A percentile compares a stretch with the other conserved stretches of the same genome.
Conservation (phyloP, 164 flowering plant genomes). For the Liriodendron chinense region DNA sequence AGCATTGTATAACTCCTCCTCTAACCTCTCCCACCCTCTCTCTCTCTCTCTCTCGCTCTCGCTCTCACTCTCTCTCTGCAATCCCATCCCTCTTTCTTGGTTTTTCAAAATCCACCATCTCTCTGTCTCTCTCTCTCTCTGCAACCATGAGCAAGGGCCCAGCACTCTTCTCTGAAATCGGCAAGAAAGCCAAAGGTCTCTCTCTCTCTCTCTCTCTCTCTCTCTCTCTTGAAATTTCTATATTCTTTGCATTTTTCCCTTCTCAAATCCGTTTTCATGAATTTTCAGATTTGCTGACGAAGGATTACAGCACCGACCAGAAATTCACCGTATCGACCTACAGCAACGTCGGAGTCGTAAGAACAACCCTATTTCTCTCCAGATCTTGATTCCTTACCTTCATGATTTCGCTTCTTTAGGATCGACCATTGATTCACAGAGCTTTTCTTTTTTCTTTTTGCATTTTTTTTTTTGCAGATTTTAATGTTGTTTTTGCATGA, state of each 20-base stretch:
- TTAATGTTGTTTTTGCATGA: no score
- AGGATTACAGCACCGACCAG: constrained; percentile 36
- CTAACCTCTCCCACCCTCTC: neutral
- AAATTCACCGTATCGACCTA: constrained; percentile 28
- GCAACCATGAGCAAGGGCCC: constrained; percentile 34
- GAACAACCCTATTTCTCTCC: neutral
- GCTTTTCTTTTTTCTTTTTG: no score
- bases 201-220: neutral
- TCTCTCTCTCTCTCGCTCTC: neutral
- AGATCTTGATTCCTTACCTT: constrained; percentile 1
- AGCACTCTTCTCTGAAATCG: constrained; percentile 34
- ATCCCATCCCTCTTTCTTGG: neutral
- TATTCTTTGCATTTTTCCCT: neutral
- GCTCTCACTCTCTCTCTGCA: neutral
- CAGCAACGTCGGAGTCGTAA: constrained; percentile 28
- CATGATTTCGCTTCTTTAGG: neutral
- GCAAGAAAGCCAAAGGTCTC: constrained; percentile 33
- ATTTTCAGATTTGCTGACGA: constrained; percentile 31
- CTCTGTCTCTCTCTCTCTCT: neutral
- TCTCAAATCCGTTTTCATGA: neutral
- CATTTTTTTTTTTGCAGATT: no score
- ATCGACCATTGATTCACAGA: no score
- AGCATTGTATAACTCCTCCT: neutral
- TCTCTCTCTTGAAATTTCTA: neutral
- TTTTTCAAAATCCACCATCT: neutral